These are phyloP conservation scores for Lachancea fermentati DNA, from an alignment of 805 yeast species.

Conservation along the genomic window DNA sequence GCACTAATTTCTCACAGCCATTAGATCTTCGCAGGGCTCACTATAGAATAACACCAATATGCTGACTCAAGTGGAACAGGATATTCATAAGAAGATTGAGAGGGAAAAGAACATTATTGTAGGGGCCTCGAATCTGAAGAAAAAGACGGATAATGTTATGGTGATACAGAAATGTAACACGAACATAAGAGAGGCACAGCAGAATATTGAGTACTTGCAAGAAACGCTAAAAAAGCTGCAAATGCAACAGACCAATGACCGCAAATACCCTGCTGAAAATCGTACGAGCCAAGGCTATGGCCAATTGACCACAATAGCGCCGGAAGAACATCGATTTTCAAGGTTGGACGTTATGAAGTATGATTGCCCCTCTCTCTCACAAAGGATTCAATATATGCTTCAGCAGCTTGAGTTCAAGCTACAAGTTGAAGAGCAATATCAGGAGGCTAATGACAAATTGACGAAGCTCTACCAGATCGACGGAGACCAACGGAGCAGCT, in stretches of 20 bases:
- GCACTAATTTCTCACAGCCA: no score
- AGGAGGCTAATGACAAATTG: slow-evolving; percentile 86
- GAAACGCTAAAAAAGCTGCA: slow-evolving; percentile 62
- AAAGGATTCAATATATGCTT: slow-evolving; percentile 89
- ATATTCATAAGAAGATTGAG: slow-evolving; percentile 79
- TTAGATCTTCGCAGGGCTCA: no score
- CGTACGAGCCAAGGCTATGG: slow-evolving; percentile 20
- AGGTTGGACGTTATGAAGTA: slow-evolving; percentile 79
- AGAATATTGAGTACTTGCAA: slow-evolving; percentile 83
- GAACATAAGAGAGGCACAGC: slow-evolving; percentile 84
- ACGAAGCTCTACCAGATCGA: slow-evolving; percentile 81
- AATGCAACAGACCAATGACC: slow-evolving; percentile 9
- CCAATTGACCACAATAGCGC: slow-evolving; percentile 36
- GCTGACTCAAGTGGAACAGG: slow-evolving; percentile 36
- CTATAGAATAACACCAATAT: no score
- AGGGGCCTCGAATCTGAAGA: slow-evolving; percentile 78
- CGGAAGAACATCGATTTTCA: slow-evolving; percentile 42
- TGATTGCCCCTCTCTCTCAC: slow-evolving; percentile 92
- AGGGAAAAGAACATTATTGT: slow-evolving; percentile 81
- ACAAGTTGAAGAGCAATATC: slow-evolving; percentile 90
- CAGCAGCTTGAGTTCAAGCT: slow-evolving; percentile 91
- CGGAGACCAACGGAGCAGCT: slow-evolving; percentile 80
- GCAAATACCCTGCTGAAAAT: slow-evolving; percentile 1
- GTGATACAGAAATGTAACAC: slow-evolving; percentile 90
- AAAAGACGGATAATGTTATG: slow-evolving; percentile 68